Percentiles rank a stretch among this genome's conserved stretches.
These are phyloP conservation scores for Fusarium dlaminii DNA, from an alignment of 2,329 filamentous ascomycete genomes.

Conservation along the genomic window DNA sequence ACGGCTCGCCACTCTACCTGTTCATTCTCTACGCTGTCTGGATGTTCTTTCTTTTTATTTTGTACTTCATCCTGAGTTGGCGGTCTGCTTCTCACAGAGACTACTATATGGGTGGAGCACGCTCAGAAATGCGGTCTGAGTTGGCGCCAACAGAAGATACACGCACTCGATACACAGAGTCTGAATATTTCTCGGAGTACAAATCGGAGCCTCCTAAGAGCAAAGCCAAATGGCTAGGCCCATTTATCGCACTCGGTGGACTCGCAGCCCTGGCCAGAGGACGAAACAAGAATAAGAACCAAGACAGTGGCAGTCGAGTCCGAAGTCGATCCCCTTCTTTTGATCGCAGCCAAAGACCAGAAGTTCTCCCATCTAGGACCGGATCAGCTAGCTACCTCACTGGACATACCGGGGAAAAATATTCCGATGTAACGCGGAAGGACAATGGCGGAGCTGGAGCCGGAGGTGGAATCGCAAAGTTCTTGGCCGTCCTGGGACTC, in stretches of 20 bases:
- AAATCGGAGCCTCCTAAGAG: conserved; percentile 45
- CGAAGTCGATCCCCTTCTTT: conserved; percentile 52
- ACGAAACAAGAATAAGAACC: conserved; percentile 54
- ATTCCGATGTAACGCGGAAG: conserved; percentile 58
- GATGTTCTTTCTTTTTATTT: conserved; percentile 74
- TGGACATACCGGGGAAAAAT: conserved; percentile 62
- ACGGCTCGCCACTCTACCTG: conserved; percentile 84
- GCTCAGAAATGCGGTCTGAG: conserved; percentile 61
- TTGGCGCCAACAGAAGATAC: conserved; percentile 54
- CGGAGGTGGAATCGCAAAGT: conserved; percentile 68
- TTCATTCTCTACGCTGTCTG: conserved; percentile 89
- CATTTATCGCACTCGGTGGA: conserved; percentile 63
- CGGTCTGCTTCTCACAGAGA: conserved; percentile 65
- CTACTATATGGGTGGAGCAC: conserved; percentile 65
- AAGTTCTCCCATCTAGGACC: conserved; percentile 62
- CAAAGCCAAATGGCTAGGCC: conserved; percentile 59
- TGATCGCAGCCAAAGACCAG: conserved; percentile 53
- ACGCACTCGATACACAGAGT: conserved; percentile 52
- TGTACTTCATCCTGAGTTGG: conserved; percentile 85
- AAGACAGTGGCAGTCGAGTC: conserved; percentile 51
- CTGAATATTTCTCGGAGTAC: conserved; percentile 51
- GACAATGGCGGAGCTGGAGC: conserved; percentile 37
- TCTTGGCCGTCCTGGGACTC: conserved; percentile 66
- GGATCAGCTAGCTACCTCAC: conserved; percentile 68
- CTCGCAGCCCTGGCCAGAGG: conserved; percentile 57